phyloP scores from a whole-genome alignment of 106 monocot genomes.

The Allium fistulosum region DNA sequence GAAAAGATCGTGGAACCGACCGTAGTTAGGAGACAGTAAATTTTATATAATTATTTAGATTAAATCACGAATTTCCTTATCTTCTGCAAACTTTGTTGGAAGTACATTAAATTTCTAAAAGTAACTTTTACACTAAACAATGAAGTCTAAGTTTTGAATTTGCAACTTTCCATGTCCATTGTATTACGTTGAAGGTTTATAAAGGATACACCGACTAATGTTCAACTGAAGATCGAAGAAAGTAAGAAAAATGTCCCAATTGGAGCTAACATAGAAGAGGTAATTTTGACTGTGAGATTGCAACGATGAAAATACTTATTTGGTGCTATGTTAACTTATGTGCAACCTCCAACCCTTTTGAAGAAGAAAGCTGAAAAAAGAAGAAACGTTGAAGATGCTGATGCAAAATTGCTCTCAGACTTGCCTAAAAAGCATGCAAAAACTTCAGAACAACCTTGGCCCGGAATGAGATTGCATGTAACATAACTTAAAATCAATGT shows the following conservation, averaged over 20 bases:
- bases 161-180: too few relatives aligned
- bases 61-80: too few relatives aligned
- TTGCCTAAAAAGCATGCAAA: neutral
- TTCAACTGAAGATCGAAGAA: constrained; percentile 72
- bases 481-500: neutral
- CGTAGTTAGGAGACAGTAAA: too few relatives aligned
- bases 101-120: too few relatives aligned
- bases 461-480: neutral
- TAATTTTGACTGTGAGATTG: constrained; percentile 1
- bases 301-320: too few relatives aligned
- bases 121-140: too few relatives aligned
- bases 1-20: too few relatives aligned
- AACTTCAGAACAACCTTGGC: too few relatives aligned
- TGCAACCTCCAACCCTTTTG: neutral
- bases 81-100: too few relatives aligned
- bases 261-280: constrained; percentile 40
- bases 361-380: constrained; percentile 30
- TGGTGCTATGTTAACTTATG: neutral
- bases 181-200: too few relatives aligned
- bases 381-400: constrained; percentile 7
- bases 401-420: constrained; percentile 24
- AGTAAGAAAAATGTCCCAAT: constrained; percentile 81
- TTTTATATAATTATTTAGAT: constrained; percentile 13
- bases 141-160: too few relatives aligned
- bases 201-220: constrained; percentile 32